phyloP scores from a whole-genome alignment of 345 rosid species.

The Corymbia maculata region DNA sequence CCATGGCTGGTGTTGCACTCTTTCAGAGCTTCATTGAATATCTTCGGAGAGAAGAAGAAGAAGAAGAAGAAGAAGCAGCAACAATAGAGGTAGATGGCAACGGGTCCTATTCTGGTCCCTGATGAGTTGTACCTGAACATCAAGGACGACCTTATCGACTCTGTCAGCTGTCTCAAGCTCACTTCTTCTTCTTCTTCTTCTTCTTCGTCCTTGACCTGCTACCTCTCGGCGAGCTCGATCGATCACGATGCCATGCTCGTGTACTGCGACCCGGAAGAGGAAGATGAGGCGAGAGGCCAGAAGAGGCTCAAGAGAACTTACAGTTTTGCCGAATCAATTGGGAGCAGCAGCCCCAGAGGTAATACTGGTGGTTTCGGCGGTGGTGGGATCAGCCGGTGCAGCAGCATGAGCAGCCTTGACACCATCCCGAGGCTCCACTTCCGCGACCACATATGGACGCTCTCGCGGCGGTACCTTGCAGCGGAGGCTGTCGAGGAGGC shows the following conservation, averaged over 20 bases:
- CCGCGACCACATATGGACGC: constrained; percentile 39
- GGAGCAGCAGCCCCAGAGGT: background rate
- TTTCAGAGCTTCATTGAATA: constrained; percentile 19
- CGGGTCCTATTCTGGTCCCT: background rate
- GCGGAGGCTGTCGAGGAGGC: constrained; percentile 46
- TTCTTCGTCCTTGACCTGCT: constrained; percentile 1
- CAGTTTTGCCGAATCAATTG: constrained; percentile 17
- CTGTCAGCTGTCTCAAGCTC: background rate
- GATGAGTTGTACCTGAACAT: background rate
- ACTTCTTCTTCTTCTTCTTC: background rate
- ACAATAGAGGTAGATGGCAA: constrained; percentile 5
- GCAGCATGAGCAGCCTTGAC: constrained; percentile 20
- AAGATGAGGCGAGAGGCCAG: constrained; percentile 12
- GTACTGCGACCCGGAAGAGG: background rate
- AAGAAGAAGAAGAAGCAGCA: background rate
- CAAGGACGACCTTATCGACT: background rate
- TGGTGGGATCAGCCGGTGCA: constrained; percentile 9
- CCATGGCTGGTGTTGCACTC: constrained; percentile 3
- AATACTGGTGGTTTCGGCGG: background rate
- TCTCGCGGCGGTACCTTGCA: constrained; percentile 21
- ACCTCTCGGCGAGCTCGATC: constrained; percentile 8
- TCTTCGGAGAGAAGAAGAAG: background rate
- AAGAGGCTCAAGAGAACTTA: constrained; percentile 20
- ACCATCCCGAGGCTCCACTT: constrained; percentile 18
- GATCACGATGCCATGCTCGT: background rate